Base-by-base conservation (phyloP, 306 rosid genomes). In the Lathyrus sativus region DNA sequence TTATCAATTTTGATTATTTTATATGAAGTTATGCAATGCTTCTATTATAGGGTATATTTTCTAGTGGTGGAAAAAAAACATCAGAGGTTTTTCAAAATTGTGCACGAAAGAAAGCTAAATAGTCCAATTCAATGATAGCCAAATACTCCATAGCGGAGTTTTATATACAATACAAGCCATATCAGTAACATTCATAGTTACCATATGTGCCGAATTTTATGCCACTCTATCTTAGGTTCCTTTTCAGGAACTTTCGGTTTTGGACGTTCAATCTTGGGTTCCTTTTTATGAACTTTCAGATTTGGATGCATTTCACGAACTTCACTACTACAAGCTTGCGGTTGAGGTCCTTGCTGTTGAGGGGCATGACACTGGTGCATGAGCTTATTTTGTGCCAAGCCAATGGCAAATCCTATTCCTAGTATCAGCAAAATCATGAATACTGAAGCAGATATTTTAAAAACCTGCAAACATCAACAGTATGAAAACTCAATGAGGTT, bases 201-300 rank as follows among this genome's bases (percentile, higher is more conserved):
- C 96, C 95, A 92, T 67, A 83, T 43, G 77, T 84, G 87, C n/a
- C 92, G 82, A 74, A 89, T 86, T 82, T 77, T 78, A 74, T 49
- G 56, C 24, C 56, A 18, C 56, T 49, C 56, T 17, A 49, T 49
- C 55, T 17, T 17, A 10, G 55, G 5, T 17, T 49, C 55, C 24
- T 49, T 15, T 15, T 49, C 11, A 49, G 7, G 18, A 28, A 11
- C 62, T 7, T 33, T 5, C 55, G 7, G 9, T 1, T 49, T 17
- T 7, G 55, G 24, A 49, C 13, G 28, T 29, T 50, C 29, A 8
- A 50, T 17, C 6, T 18, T 9, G 13, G 56, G 56, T 18, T 50
- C 13, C 2, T 50, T 50, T 50, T 17, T 9, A 50, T 7, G 71
- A 11, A 31, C 48, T 35, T 38, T 73, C 11, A 35, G 49, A 28